A percentile compares a stretch with the other conserved stretches of the same genome.
phyloP scores from a whole-genome alignment of 2,329 filamentous ascomycete species.

The Botrytis aclada region DNA sequence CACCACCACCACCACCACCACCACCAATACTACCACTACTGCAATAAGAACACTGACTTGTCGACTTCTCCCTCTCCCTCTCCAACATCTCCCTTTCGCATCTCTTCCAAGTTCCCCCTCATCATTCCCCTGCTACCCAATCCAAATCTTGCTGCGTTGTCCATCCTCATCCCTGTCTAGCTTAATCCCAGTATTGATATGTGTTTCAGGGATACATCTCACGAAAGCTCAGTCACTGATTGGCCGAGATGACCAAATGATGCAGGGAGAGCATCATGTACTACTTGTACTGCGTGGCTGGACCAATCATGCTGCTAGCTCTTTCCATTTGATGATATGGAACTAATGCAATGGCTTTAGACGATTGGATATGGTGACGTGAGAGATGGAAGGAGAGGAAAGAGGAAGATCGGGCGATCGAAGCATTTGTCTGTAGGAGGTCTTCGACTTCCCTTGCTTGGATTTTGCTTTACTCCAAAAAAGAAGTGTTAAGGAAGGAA shows the following conservation, averaged over 20 bases:
- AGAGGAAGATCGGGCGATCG: constrained; percentile 14
- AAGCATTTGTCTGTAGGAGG: neutral
- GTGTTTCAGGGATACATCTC: neutral
- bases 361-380: neutral
- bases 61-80: neutral
- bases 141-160: constrained; percentile 9
- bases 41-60: neutral
- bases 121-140: neutral
- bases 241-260: neutral
- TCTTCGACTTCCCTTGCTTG: constrained; percentile 10
- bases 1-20: neutral
- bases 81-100: neutral
- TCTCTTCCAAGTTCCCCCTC: neutral
- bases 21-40: neutral
- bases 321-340: neutral
- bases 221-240: neutral
- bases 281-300: neutral
- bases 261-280: neutral
- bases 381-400: neutral
- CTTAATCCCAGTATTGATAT: neutral
- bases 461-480: neutral
- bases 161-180: neutral
- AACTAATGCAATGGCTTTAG: neutral
- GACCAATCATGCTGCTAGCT: neutral
- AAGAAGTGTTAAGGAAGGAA: neutral